Conservation (phyloP, 768 basidiomycete species). For the Chalciporus chontae region DNA sequence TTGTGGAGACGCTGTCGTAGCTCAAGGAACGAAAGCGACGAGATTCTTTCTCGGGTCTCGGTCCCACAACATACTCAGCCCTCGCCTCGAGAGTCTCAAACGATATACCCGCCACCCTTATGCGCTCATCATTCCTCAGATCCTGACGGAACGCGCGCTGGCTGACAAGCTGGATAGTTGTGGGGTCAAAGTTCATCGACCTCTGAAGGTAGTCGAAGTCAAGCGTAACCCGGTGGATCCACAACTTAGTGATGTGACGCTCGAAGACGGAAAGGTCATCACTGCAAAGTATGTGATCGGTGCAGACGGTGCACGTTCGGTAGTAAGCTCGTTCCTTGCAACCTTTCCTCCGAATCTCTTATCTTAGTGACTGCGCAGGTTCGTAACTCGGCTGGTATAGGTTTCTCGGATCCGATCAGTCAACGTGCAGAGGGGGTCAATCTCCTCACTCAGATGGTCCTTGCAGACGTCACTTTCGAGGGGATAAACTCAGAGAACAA, state of each 20-base stretch:
- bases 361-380: slow-evolving; percentile 31
- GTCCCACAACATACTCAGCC: slow-evolving; percentile 27
- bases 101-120: slow-evolving; percentile 41
- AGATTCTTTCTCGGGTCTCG: slow-evolving; percentile 29
- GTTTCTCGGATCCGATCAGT: slow-evolving; percentile 42
- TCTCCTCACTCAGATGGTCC: slow-evolving; percentile 35
- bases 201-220: slow-evolving; percentile 37
- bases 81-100: slow-evolving; percentile 35
- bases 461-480: slow-evolving; percentile 42
- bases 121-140: slow-evolving; percentile 44
- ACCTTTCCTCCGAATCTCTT: too few species aligned
- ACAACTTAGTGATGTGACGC: slow-evolving; percentile 35
- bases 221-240: slow-evolving; percentile 25
- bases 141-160: slow-evolving; percentile 42
- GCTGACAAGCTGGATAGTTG: slow-evolving; percentile 29
- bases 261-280: slow-evolving; percentile 42
- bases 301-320: slow-evolving; percentile 49
- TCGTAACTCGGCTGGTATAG: slow-evolving; percentile 40
- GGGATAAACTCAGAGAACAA: background rate
- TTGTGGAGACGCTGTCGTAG: slow-evolving; percentile 37
- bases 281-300: slow-evolving; percentile 47
- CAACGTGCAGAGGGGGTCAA: slow-evolving; percentile 22
- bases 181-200: slow-evolving; percentile 33
- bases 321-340: slow-evolving; percentile 30
- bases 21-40: slow-evolving; percentile 32